Evolutionary conservation across 805 yeast species (phyloP), one percentile per base, ranked within the genome.

Genomic region (Candida ipomoeae): DNA sequence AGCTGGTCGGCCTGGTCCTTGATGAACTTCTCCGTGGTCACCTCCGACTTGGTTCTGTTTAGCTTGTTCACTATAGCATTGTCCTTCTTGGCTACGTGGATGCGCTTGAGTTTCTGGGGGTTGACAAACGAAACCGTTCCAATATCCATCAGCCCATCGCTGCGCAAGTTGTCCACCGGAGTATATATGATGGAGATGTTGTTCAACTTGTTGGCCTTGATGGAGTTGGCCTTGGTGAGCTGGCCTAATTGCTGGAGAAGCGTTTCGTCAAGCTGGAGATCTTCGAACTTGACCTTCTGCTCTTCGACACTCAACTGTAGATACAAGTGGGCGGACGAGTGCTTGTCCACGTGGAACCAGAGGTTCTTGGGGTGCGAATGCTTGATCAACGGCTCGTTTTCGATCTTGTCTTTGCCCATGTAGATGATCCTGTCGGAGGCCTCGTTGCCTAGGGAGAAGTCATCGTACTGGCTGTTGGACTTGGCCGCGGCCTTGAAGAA

Each of bases 291-390:
- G 4, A 73, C 78, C 63, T 79, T 67, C 20, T 71, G 69, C 48
- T 78, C 83, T 20, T 75, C 79, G 2, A 63, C 61, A 2, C 74
- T 69, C 18, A 84, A 65, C 49, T 88, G 77, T 26, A 86, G 68
- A 59, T 88, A 88, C 8, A 88, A 76, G 62, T 88, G 96, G 0
- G 91, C 94, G 40, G 89, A 83, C 3, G 89, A 83, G 44, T 81
- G 71, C 55, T 83, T 84, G 56, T 85, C 91, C 6, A 85, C 89
- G 64, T 87, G 95, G 61, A 88, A 87, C 92, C 95, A 87, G 3
- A 85, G 69, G 62, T 86, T 84, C 51, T 78, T 79, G 23, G 81
- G 82, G 53, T 79, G 77, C 0, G 91, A 87, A 57, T 80, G 77
- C 61, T 81, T 82, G 50, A 87, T 68, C 35, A 71, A 56, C 11